Evolutionary conservation across 2,329 filamentous ascomycete species (phyloP), one percentile per base, ranked within the genome.

Genomic region (Lecanicillium sp.): DNA sequence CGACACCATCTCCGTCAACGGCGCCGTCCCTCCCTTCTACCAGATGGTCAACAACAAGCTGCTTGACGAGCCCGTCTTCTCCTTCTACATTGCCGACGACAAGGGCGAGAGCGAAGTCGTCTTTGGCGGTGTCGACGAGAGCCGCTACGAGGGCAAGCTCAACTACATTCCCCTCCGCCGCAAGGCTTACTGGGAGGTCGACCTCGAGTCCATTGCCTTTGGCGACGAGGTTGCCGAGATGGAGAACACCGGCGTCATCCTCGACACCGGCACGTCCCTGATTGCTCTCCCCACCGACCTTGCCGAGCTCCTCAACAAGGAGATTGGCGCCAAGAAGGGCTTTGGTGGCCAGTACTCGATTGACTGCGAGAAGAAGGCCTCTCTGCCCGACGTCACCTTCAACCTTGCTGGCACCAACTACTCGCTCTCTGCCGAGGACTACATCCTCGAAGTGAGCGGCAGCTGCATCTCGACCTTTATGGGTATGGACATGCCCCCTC

Each of bases 141-240:
- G 72, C 58, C 87, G 92, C 72, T 80, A 74, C 62, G 81, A 74
- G 29, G 92, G 92, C 57, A 82, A 97, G 65, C 77, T 98, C 55
- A 86, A 81, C 60, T 94, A 88, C 64, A 87, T 98, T 51, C 92
- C 92, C 40, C 79, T 98, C 52, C 87, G 92, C 64, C 87, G 92
- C 62, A 97, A 97, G 83, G 92, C 92, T 36, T 98, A 98, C 78
- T 98, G 92, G 92, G 92, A 98, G 76, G 90, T 98, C 40, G 89
- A 97, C 56, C 81, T 98, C 45, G 83, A 97, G 56, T 75, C 87
- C 48, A 92, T 98, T 67, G 80, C 84, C 40, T 87, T 96, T 48
- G 94, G 92, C 53, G 76, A 89, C 38, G 78, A 85, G 58, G 81
- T 79, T 49, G 89, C 89, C 45, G 84, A 95, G 64, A 81, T 97